Conservation (phyloP, 2,329 filamentous ascomycete species). For the Xylariales sp. region DNA sequence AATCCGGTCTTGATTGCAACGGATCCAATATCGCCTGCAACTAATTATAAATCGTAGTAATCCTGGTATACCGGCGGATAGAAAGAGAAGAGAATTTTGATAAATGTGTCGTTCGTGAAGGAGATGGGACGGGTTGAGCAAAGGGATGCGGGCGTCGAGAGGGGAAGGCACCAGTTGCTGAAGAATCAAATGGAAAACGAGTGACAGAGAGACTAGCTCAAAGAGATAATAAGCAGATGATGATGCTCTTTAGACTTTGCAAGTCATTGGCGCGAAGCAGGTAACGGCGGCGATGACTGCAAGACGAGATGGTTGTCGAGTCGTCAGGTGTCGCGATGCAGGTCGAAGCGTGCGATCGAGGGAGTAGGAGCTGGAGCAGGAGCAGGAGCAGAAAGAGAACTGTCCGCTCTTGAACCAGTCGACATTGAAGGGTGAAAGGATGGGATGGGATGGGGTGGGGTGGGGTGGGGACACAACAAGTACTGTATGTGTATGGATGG, state of each 20-base stretch:
- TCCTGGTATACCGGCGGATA: too few species aligned
- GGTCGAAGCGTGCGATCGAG: background rate
- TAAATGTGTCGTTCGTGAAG: too few species aligned
- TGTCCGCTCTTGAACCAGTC: conserved; percentile 1
- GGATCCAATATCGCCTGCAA: too few species aligned
- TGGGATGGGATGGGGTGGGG: conserved; percentile 5
- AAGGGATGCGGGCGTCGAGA: too few species aligned
- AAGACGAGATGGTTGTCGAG: conserved; percentile 1
- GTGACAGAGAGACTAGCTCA: conserved; percentile 46
- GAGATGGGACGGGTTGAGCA: too few species aligned
- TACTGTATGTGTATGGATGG: too few species aligned
- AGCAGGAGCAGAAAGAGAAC: too few species aligned
- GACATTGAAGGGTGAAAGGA: background rate
- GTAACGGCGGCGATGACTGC: background rate
- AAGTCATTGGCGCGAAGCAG: conserved; percentile 1
- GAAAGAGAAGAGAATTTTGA: too few species aligned
- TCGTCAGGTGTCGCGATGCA: conserved; percentile 3
- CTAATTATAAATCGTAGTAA: too few species aligned
- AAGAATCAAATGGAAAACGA: conserved; percentile 30
- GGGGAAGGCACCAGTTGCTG: too few species aligned
- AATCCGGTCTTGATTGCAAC: too few species aligned
- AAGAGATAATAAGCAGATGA: conserved; percentile 13
- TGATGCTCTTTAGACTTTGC: background rate
- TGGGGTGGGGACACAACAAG: conserved; percentile 13
- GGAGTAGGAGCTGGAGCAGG: conserved; percentile 1